Conservation (phyloP, 768 basidiomycete species). For the Tricholomella constricta region DNA sequence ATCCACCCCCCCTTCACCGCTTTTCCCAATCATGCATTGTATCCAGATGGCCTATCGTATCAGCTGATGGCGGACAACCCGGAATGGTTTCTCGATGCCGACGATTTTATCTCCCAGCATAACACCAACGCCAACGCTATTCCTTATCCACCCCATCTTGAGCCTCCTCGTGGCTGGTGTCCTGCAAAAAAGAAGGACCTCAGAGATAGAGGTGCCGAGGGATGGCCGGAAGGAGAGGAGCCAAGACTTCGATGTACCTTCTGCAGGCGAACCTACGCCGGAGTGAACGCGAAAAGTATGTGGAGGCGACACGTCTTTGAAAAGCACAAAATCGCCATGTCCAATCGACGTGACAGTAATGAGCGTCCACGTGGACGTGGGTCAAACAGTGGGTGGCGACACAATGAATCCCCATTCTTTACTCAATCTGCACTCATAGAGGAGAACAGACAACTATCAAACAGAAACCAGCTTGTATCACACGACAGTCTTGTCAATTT, state of each 20-base stretch:
- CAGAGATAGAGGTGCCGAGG: constrained; percentile 65
- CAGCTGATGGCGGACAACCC: constrained; percentile 71
- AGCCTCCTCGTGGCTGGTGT: constrained; percentile 86
- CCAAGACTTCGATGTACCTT: constrained; percentile 83
- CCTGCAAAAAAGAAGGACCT: constrained; percentile 82
- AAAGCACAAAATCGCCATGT: constrained; percentile 90
- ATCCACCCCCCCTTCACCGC: constrained; percentile 72
- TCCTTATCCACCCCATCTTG: constrained; percentile 73
- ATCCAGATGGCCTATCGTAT: constrained; percentile 72
- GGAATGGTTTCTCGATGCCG: constrained; percentile 77
- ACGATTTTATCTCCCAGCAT: constrained; percentile 58
- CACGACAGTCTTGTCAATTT: constrained; percentile 47
- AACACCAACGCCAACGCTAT: constrained; percentile 55
- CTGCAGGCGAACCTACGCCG: constrained; percentile 80
- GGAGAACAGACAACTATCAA: constrained; percentile 51
- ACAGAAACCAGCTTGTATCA: constrained; percentile 32
- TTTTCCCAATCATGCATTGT: constrained; percentile 62
- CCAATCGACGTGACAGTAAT: constrained; percentile 74
- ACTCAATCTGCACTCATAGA: constrained; percentile 36
- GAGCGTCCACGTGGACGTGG: constrained; percentile 66
- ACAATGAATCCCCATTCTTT: neutral
- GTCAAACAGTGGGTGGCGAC: constrained; percentile 57
- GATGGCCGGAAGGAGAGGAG: constrained; percentile 81
- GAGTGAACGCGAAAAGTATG: constrained; percentile 90
- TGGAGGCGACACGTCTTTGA: constrained; percentile 88